Evolutionary conservation across 352 stramenopile species (phyloP).

Genomic region (Pilasporangium apinafurcum): DNA sequence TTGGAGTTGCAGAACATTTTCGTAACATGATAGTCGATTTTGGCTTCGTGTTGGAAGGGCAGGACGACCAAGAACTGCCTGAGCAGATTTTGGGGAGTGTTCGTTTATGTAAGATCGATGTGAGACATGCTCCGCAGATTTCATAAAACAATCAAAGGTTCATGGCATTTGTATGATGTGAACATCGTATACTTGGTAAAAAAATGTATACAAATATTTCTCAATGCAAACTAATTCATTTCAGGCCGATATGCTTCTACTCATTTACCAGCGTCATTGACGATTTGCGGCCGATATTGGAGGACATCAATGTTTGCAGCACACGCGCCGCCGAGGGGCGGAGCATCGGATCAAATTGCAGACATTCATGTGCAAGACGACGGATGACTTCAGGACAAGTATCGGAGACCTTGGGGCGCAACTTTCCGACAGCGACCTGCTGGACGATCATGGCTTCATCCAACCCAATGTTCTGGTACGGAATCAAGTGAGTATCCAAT

Average conservation of each 20-base stretch:
- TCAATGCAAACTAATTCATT: too few relatives aligned
- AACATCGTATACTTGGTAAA: too few relatives aligned
- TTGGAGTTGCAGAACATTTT: slow-evolving; percentile 66
- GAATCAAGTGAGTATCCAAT: slow-evolving; percentile 69
- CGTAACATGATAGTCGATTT: slow-evolving; percentile 82
- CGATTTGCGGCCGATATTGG: slow-evolving; percentile 41
- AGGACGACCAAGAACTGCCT: slow-evolving; percentile 69
- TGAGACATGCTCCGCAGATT: slow-evolving; percentile 34
- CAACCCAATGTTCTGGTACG: slow-evolving; percentile 49
- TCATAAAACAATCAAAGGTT: too few relatives aligned
- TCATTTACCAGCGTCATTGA: slow-evolving; percentile 35
- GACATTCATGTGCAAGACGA: slow-evolving; percentile 68
- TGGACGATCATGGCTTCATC: slow-evolving; percentile 81
- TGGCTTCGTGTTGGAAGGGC: slow-evolving; percentile 74
- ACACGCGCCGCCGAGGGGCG: slow-evolving; percentile 62
- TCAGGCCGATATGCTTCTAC: slow-evolving; percentile 14
- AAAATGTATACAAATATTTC: too few relatives aligned
- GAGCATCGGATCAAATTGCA: slow-evolving; percentile 71
- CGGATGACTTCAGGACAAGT: slow-evolving; percentile 75
- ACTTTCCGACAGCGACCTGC: slow-evolving; percentile 71
- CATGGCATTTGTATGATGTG: too few relatives aligned
- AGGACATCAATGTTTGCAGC: slow-evolving; percentile 68
- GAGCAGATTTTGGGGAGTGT: slow-evolving; percentile 74
- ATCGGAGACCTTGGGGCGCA: slow-evolving; percentile 68
- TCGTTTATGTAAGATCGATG: slow-evolving; percentile 74